Percentiles rank a stretch among this genome's conserved stretches.
phyloP scores from a whole-genome alignment of 345 rosid genomes.

The Schrenkiella parvula region DNA sequence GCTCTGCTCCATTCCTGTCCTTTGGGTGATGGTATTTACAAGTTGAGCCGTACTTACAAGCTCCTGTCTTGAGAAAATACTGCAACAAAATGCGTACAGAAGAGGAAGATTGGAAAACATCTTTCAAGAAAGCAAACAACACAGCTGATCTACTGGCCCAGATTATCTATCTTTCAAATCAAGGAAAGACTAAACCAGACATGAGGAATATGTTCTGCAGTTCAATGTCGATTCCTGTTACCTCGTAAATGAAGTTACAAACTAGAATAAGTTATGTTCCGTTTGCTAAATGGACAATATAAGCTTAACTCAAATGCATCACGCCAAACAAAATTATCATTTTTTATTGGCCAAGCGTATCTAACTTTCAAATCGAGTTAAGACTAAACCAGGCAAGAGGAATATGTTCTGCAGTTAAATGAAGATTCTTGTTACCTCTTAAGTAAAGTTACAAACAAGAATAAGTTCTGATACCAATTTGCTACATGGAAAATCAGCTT shows the following conservation, averaged over 20 bases:
- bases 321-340: background rate
- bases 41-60: slow-evolving; percentile 76
- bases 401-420: slow-evolving; percentile 9
- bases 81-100: slow-evolving; percentile 29
- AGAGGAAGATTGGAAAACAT: background rate
- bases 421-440: slow-evolving; percentile 9
- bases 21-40: slow-evolving; percentile 91
- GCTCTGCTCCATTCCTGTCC: slow-evolving; percentile 81
- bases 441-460: background rate
- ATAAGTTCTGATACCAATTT: background rate
- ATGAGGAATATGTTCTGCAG: slow-evolving; percentile 11
- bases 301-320: background rate
- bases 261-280: background rate
- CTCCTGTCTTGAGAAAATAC: slow-evolving; percentile 81
- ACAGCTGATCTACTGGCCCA: background rate
- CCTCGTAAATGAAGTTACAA: background rate
- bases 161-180: background rate
- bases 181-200: slow-evolving; percentile 12
- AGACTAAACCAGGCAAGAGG: slow-evolving; percentile 16
- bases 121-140: background rate
- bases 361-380: background rate
- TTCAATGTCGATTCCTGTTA: slow-evolving; percentile 3
- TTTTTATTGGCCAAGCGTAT: background rate
- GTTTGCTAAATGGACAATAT: background rate
- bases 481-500: background rate